Evolutionary conservation across 257 asterid genomes (phyloP).

Genomic region (Cordia subcordata): DNA sequence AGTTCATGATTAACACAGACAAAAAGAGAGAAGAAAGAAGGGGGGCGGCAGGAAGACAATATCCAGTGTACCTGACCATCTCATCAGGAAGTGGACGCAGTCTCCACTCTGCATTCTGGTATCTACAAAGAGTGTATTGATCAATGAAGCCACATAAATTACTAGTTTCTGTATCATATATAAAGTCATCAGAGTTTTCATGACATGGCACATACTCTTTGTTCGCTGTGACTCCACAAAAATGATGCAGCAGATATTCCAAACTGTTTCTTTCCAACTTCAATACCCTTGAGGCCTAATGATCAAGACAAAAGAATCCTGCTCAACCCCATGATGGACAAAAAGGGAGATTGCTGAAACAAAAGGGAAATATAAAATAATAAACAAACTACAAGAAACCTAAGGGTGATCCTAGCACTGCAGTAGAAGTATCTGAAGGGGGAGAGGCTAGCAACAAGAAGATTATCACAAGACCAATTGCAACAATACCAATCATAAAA

Average conservation of each 20-base stretch:
- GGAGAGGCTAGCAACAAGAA: not conserved
- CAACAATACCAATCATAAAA: too few species aligned
- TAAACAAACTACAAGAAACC: not conserved
- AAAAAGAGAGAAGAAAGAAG: not conserved
- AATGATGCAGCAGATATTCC: slow-evolving; percentile 73
- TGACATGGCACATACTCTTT: slow-evolving; percentile 56
- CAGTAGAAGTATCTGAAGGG: not conserved
- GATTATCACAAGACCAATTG: too few species aligned
- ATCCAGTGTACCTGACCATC: slow-evolving; percentile 63
- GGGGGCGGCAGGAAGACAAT: not conserved
- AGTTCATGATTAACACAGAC: not conserved
- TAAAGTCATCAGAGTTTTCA: not conserved
- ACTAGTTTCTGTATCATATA: too few species aligned
- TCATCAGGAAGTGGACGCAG: slow-evolving; percentile 85
- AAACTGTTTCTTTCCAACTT: slow-evolving; percentile 87
- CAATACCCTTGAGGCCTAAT: slow-evolving; percentile 90
- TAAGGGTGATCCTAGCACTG: not conserved
- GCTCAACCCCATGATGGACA: slow-evolving; percentile 10
- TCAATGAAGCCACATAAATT: slow-evolving; percentile 18
- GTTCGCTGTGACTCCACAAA: slow-evolving; percentile 88
- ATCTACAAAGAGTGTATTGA: slow-evolving; percentile 41
- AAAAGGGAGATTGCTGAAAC: not conserved
- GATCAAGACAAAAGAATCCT: slow-evolving; percentile 18
- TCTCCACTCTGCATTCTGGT: slow-evolving; percentile 99
- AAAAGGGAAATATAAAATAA: slow-evolving; percentile 5